Base-by-base conservation (phyloP, 257 asterid genomes). In the Hygrophila difformis region DNA sequence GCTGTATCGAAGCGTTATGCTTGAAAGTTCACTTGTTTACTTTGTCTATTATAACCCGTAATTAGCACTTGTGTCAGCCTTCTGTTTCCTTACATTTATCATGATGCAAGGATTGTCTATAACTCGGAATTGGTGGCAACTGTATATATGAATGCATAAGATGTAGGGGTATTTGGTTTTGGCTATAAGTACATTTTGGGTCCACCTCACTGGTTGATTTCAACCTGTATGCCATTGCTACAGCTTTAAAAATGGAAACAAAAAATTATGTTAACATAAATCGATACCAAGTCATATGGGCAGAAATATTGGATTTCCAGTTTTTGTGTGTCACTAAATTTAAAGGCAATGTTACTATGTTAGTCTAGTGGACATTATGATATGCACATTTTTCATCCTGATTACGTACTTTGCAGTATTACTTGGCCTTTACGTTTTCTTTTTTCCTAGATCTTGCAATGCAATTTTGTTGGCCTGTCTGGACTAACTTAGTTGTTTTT, bases 401-500 rank as follows among this genome's bases (percentile, higher is more conserved):
- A 20, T 28, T 43, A 2, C 18, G 19, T 49, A 44, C 54, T 36
- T 20, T 15, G 23, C 53, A 42, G 39, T 18, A 8, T 22, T 33
- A 8, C 1, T 44, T 15, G 38, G 17, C 35, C 26, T 6, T 56
- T 18, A 34, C 52, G 39, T 23, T 41, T 20, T 47, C 11, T 52
- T 6, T 39, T 55, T 33, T 23, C 20, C 9, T 39, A 45, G 2
- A 9, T 22, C 28, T 42, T 16, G 42, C 40, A 17, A 15, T 41
- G 42, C 51, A 28, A 17, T 6, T 42, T 42, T 1, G 28, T 55
- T 50, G 18, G 15, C 22, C 48, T 51, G 16, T 13, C 18, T 35
- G 24, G 20, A 18, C 58, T 58, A 46, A 55, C 56, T 24, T 59
- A 51, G 53, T 69, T 53, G 21, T 53, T 59, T 58, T 40, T 21